phyloP scores from a whole-genome alignment of 257 asterid species.

The Solanum virginianum region DNA sequence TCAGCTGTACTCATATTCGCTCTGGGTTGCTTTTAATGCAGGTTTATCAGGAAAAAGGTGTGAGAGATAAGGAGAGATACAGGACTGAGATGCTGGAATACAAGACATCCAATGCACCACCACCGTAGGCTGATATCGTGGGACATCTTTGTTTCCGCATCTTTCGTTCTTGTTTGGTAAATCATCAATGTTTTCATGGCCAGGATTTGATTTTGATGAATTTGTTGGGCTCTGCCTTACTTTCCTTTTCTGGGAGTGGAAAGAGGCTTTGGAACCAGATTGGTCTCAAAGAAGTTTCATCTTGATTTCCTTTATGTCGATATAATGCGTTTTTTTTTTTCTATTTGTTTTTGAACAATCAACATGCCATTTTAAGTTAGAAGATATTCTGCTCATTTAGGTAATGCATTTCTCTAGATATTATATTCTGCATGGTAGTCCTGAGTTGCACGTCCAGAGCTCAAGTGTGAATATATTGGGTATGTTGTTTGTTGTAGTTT shows the following conservation, averaged over 20 bases:
- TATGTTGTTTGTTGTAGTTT: background rate
- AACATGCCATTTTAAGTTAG: background rate
- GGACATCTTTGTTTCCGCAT: background rate
- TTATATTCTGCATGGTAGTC: background rate
- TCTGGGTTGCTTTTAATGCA: slow-evolving; percentile 10
- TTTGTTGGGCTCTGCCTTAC: background rate
- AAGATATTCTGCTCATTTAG: background rate
- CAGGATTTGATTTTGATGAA: background rate
- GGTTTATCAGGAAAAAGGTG: slow-evolving; percentile 86
- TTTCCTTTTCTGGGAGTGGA: background rate
- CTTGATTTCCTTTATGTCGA: background rate
- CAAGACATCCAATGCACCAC: slow-evolving; percentile 38
- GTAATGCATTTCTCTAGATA: background rate
- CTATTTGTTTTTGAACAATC: background rate
- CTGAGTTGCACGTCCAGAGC: background rate
- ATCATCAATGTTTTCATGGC: background rate
- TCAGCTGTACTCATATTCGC: background rate
- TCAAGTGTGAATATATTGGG: background rate
- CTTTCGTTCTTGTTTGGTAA: background rate
- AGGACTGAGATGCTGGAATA: slow-evolving; percentile 71
- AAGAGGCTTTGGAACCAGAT: background rate
- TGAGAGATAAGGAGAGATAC: slow-evolving; percentile 81
- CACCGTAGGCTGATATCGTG: background rate
- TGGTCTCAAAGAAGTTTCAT: background rate
- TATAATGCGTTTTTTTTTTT: background rate